These are phyloP conservation scores for Gentiana dahurica DNA, from an alignment of 257 asterid species.

Conservation along the genomic window DNA sequence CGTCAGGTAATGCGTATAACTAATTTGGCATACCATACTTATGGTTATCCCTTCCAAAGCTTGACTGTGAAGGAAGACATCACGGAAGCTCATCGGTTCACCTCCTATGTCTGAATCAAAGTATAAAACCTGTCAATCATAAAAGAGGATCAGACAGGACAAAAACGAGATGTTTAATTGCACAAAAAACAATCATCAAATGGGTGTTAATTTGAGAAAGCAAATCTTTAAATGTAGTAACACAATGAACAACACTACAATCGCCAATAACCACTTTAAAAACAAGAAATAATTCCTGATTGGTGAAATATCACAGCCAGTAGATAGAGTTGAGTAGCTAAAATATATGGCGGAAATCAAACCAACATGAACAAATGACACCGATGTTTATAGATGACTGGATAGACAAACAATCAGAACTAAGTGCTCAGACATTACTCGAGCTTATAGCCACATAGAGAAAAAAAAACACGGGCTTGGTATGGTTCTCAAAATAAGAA, in stretches of 20 bases:
- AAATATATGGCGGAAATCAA: background rate
- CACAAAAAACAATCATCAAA: background rate
- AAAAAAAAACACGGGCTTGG: too few species aligned
- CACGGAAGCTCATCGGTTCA: constrained; percentile 76
- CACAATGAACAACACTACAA: background rate
- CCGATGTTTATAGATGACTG: too few species aligned
- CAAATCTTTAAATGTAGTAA: background rate
- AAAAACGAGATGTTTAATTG: background rate
- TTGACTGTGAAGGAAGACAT: constrained; percentile 86
- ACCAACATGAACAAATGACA: too few species aligned
- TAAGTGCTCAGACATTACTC: too few species aligned
- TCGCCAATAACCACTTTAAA: background rate
- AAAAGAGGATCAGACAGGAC: constrained; percentile 9
- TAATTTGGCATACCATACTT: constrained; percentile 54
- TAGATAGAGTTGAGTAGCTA: background rate
- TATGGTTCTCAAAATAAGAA: too few species aligned
- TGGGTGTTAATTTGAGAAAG: background rate
- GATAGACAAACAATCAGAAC: too few species aligned
- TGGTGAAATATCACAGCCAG: background rate
- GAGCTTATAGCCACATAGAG: too few species aligned
- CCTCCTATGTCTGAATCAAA: constrained; percentile 72
- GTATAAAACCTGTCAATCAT: constrained; percentile 58
- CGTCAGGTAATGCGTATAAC: background rate
- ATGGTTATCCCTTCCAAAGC: constrained; percentile 96
- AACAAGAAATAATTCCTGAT: background rate